Conservation (phyloP, 345 rosid genomes). For the Salix exigua region DNA sequence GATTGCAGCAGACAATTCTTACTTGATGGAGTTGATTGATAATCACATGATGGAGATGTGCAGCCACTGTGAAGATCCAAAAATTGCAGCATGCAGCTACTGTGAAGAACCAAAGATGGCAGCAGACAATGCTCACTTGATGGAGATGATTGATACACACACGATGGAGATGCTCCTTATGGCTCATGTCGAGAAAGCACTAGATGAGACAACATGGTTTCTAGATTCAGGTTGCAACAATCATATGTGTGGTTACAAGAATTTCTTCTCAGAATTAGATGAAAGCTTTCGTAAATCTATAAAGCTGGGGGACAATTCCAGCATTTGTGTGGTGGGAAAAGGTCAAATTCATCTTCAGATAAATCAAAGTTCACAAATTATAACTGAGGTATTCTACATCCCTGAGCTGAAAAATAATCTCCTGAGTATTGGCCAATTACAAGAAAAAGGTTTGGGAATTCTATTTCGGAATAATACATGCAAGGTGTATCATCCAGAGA, state of each 20-base stretch:
- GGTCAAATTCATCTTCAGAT: neutral
- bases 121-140: too few relatives aligned
- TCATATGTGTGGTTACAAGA: neutral
- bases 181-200: too few relatives aligned
- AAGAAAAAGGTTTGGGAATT: neutral
- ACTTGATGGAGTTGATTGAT: neutral
- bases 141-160: neutral
- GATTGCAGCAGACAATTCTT: too few relatives aligned
- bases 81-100: too few relatives aligned
- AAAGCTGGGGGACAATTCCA: conserved; percentile 1
- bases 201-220: neutral
- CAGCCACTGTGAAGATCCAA: too few relatives aligned
- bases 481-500: neutral
- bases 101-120: too few relatives aligned
- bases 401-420: neutral
- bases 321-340: neutral
- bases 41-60: too few relatives aligned
- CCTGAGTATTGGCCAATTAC: neutral
- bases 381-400: neutral
- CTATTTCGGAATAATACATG: neutral
- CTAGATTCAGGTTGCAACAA: conserved; percentile 5
- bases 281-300: neutral
- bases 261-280: neutral
- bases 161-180: too few relatives aligned
- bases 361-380: neutral